Evolutionary conservation across 805 yeast species (phyloP).

Genomic region (Yarrowia osloensis): DNA sequence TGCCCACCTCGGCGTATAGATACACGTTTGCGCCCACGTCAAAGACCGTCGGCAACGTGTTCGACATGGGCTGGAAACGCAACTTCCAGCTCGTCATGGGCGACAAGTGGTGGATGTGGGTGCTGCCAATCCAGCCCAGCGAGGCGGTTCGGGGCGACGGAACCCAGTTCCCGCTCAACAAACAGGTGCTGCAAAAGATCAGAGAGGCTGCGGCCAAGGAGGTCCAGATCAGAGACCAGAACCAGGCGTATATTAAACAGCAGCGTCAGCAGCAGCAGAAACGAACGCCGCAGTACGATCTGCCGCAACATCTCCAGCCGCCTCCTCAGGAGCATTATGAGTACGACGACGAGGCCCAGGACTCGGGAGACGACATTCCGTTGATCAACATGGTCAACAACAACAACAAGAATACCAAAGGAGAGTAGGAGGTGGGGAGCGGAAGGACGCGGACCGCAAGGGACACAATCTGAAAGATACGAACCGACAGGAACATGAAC

Average conservation of each 20-base stretch:
- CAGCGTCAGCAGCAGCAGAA: slow-evolving; percentile 27
- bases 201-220: slow-evolving; percentile 1
- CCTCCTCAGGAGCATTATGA: neutral
- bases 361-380: slow-evolving; percentile 19
- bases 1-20: slow-evolving; percentile 43
- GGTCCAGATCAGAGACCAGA: slow-evolving; percentile 16
- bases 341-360: slow-evolving; percentile 7
- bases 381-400: slow-evolving; percentile 15
- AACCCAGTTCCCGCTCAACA: slow-evolving; percentile 16
- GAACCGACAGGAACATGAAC: no score
- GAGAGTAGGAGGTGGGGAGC: no score
- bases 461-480: no score
- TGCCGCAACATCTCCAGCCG: slow-evolving; percentile 22
- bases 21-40: slow-evolving; percentile 50
- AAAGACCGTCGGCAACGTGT: slow-evolving; percentile 61
- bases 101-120: slow-evolving; percentile 60
- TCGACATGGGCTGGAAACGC: slow-evolving; percentile 62
- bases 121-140: slow-evolving; percentile 54
- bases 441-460: no score
- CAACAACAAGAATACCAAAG: neutral
- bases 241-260: slow-evolving; percentile 29
- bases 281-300: slow-evolving; percentile 5
- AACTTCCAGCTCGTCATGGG: slow-evolving; percentile 85
- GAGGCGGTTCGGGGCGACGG: slow-evolving; percentile 10
- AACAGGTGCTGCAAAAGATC: slow-evolving; percentile 17